These are phyloP conservation scores for Oropetium thomaeum DNA, from an alignment of 176 grass and related monocot species.

Conservation along the genomic window DNA sequence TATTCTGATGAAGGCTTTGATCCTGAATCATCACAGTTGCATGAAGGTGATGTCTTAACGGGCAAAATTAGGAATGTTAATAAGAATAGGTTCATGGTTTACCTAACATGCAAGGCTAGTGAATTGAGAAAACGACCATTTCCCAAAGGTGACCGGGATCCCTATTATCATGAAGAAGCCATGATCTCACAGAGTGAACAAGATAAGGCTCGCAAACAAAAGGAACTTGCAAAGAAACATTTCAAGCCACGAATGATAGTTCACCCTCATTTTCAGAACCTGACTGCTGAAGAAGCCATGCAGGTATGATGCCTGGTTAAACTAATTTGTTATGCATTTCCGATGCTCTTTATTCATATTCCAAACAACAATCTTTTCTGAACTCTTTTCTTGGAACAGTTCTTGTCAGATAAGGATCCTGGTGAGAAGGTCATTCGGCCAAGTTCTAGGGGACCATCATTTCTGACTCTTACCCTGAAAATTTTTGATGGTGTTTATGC, in stretches of 20 bases:
- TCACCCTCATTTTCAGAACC: constrained; percentile 93
- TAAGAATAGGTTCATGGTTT: constrained; percentile 76
- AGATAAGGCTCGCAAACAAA: constrained; percentile 76
- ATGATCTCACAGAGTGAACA: constrained; percentile 38
- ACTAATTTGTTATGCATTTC: not conserved
- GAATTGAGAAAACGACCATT: constrained; percentile 59
- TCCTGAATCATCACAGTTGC: constrained; percentile 55
- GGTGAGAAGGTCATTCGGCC: constrained; percentile 89
- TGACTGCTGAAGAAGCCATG: constrained; percentile 90
- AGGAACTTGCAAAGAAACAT: constrained; percentile 84
- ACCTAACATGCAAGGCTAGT: constrained; percentile 70
- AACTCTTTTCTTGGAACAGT: constrained; percentile 48
- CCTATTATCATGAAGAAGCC: constrained; percentile 67
- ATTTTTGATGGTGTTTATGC: constrained; percentile 88
- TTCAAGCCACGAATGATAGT: constrained; percentile 96
- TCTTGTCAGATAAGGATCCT: constrained; percentile 77
- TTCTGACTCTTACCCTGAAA: constrained; percentile 87
- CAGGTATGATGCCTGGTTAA: constrained; percentile 47
- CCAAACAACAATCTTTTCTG: not conserved
- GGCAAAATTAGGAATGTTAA: constrained; percentile 86
- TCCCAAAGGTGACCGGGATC: constrained; percentile 53
- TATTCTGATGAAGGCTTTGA: constrained; percentile 76
- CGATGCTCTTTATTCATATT: not conserved
- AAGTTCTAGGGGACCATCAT: constrained; percentile 79
- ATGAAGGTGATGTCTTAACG: constrained; percentile 85